Conservation (phyloP, 176 grass and related monocot genomes). For the Areca catechu region DNA sequence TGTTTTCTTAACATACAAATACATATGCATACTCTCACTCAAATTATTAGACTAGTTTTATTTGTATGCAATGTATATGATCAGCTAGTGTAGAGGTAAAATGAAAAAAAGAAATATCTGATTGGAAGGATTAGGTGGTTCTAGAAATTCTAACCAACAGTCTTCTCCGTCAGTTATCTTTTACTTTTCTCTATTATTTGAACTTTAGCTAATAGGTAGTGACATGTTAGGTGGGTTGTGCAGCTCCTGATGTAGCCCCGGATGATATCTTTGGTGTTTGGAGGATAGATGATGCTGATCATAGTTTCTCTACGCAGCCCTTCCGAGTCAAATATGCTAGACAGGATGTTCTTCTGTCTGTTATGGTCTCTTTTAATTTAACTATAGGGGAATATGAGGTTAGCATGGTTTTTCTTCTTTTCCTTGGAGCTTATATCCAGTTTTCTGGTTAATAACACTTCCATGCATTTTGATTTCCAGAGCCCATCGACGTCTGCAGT, state of each 20-base stretch:
- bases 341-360: slow-evolving; percentile 78
- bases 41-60: too few species aligned
- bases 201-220: slow-evolving; percentile 63
- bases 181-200: slow-evolving; percentile 15
- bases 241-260: slow-evolving; percentile 60
- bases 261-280: slow-evolving; percentile 60
- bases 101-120: too few species aligned
- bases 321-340: slow-evolving; percentile 81
- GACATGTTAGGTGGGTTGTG: slow-evolving; percentile 82
- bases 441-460: not conserved
- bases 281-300: slow-evolving; percentile 76
- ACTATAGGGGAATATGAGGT: slow-evolving; percentile 64
- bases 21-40: too few species aligned
- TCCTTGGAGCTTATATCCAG: slow-evolving; percentile 7
- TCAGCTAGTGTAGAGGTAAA: too few species aligned
- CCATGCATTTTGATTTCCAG: slow-evolving; percentile 34
- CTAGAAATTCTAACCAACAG: too few species aligned
- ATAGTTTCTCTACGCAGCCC: slow-evolving; percentile 86
- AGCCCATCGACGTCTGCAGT: slow-evolving; percentile 51
- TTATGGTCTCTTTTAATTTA: slow-evolving; percentile 95
- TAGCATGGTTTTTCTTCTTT: slow-evolving; percentile 20
- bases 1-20: too few species aligned
- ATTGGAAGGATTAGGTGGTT: too few species aligned
- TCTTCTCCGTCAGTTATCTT: not conserved
- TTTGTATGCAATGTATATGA: too few species aligned